Percentiles rank a stretch among this genome's conserved stretches.
These are phyloP conservation scores for Amaranthus hypochondriacus DNA, from an alignment of 148 eudicot genomes.

Conservation along the genomic window DNA sequence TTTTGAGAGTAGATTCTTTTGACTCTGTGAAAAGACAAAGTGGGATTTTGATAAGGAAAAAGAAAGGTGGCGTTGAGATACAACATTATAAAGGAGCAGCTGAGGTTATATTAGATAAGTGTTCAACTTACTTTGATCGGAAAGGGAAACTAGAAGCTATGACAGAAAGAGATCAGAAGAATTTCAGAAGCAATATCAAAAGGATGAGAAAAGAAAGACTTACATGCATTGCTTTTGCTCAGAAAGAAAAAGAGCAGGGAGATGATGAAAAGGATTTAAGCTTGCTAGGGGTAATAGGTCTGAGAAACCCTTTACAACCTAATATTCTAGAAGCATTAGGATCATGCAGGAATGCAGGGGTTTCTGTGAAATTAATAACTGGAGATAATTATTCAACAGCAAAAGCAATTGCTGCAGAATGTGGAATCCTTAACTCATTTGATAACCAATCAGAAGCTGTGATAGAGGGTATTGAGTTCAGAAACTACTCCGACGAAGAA, in stretches of 20 bases:
- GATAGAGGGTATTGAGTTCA: slow-evolving; percentile 34
- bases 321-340: slow-evolving; percentile 31
- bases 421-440: slow-evolving; percentile 27
- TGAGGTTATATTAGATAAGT: slow-evolving; percentile 34
- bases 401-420: slow-evolving; percentile 35
- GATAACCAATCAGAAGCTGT: slow-evolving; percentile 18
- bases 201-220: slow-evolving; percentile 32
- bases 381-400: slow-evolving; percentile 38
- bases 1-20: slow-evolving; percentile 35
- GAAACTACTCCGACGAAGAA: slow-evolving; percentile 24
- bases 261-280: slow-evolving; percentile 35
- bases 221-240: slow-evolving; percentile 38
- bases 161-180: slow-evolving; percentile 8
- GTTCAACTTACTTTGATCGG: slow-evolving; percentile 23
- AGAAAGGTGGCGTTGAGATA: neutral
- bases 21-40: slow-evolving; percentile 36
- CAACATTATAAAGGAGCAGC: slow-evolving; percentile 40
- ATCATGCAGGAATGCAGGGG: slow-evolving; percentile 32
- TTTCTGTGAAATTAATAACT: slow-evolving; percentile 36
- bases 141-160: slow-evolving; percentile 13
- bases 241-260: slow-evolving; percentile 9
- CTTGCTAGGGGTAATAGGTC: slow-evolving; percentile 62
- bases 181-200: slow-evolving; percentile 20
- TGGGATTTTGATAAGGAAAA: slow-evolving; percentile 25
- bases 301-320: slow-evolving; percentile 34